Base-by-base conservation (phyloP, 768 basidiomycete genomes). In the Boletus pseudopeckii region DNA sequence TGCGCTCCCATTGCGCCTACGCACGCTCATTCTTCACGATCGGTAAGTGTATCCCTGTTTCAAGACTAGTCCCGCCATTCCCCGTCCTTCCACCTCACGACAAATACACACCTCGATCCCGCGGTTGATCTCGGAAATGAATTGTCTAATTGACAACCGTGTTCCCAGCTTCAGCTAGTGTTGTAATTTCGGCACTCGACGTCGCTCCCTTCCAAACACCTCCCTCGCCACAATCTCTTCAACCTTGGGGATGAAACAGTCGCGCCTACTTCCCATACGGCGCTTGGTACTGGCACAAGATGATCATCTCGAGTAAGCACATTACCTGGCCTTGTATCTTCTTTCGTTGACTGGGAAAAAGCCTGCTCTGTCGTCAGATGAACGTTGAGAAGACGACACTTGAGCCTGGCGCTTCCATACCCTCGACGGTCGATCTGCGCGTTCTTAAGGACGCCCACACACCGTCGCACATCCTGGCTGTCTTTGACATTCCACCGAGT, bases 391-490 rank as follows among this genome's bases (percentile, higher is more conserved):
- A 63, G 50, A 54, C 54, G 37, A 48, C 56, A 7, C 54, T 70
- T 33, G 34, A 53, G 5, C 60, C 67, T 2, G 64, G 67, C 9
- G 50, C 61, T 53, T 46, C 60, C 13, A 60, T 80, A 4, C 81
- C 78, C 4, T 53, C 72, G 11, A 75, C 75, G 2, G 71, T 83
- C 52, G 75, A 80, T 56, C 75, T 84, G 69, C 73, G 71, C 22
- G 71, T 82, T 48, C 56, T 74, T 11, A 76, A 72, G 51, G 72
- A 77, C 45, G 74, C 74, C 7, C 73, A 72, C 48, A 67, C 75
- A 57, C 83, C 84, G 37, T 85, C 82, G 4, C 85, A 86, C 61
- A 72, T 80, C 52, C 75, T 86, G 43, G 79, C 80, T 20, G 72
- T 80, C 57, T 69, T 72, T 52, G 69, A 71, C 42, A 65, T 69